phyloP scores from a whole-genome alignment of 2,329 filamentous ascomycete genomes.

The Mycosphaerella arachidis region DNA sequence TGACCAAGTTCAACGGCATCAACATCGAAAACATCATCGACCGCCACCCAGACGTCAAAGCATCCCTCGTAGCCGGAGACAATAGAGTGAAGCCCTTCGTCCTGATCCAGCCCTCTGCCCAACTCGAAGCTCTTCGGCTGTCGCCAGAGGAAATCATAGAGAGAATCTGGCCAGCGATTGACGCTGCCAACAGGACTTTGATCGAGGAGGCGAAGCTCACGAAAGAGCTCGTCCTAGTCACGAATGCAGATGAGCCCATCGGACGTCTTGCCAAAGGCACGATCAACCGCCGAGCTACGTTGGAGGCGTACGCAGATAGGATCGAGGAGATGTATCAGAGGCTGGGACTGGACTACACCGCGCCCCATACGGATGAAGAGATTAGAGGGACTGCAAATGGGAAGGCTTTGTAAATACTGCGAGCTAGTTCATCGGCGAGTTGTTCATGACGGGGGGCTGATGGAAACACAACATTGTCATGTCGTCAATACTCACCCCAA shows the following conservation, averaged over 20 bases:
- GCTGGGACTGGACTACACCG: not conserved
- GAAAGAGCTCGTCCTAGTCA: conserved; percentile 13
- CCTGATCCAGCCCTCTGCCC: conserved; percentile 8
- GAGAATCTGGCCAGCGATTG: conserved; percentile 9
- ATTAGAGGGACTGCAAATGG: too few relatives aligned
- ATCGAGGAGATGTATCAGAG: conserved; percentile 6
- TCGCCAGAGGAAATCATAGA: not conserved
- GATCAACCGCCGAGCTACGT: conserved; percentile 7
- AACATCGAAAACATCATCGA: conserved; percentile 15
- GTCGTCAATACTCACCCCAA: too few relatives aligned
- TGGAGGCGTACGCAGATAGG: conserved; percentile 12
- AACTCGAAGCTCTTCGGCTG: not conserved
- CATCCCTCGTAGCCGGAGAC: conserved; percentile 13
- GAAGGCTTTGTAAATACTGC: too few relatives aligned
- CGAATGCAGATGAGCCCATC: conserved; percentile 8
- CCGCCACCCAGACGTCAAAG: not conserved
- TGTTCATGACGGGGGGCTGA: too few relatives aligned
- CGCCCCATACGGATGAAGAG: not conserved
- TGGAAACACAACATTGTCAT: too few relatives aligned
- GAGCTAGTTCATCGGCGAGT: too few relatives aligned
- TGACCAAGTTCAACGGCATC: conserved; percentile 21
- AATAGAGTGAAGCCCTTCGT: conserved; percentile 7
- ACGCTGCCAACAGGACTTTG: conserved; percentile 12
- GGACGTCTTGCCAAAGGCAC: conserved; percentile 12
- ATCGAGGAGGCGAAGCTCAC: conserved; percentile 10